Conservation (phyloP, 345 rosid species). For the rapeseed (Brassica napus) region DNA sequence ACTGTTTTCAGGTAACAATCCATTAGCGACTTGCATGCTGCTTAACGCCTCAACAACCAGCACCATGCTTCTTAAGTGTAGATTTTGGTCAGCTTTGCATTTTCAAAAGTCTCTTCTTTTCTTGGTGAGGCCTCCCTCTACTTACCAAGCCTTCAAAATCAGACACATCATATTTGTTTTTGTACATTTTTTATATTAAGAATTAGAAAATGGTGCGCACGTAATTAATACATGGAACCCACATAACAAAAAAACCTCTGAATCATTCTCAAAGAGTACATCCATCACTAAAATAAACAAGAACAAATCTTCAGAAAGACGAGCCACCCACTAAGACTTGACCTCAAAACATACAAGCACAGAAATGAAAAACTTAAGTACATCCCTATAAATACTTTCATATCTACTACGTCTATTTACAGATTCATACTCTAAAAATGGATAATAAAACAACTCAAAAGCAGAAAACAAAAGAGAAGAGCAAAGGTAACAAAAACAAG, state of each 20-base stretch:
- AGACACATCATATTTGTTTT: not conserved
- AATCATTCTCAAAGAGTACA: not conserved
- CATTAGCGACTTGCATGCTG: not conserved
- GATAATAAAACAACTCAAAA: not conserved
- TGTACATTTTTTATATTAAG: not conserved
- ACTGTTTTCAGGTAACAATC: not conserved
- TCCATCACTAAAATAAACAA: not conserved
- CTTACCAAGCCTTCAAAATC: not conserved
- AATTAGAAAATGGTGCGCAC: not conserved
- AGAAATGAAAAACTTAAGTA: not conserved
- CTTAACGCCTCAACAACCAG: not conserved
- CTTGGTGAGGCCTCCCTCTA: not conserved
- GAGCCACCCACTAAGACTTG: not conserved
- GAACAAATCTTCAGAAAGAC: not conserved
- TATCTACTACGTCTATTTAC: not conserved
- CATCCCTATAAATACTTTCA: not conserved
- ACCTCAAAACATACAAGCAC: not conserved
- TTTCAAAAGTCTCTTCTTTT: not conserved
- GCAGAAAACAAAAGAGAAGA: not conserved
- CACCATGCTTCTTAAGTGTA: not conserved
- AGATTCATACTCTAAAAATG: not conserved
- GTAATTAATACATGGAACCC: not conserved
- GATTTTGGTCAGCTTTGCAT: not conserved
- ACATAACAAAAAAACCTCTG: not conserved
- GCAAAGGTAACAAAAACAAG: not conserved